phyloP scores from a whole-genome alignment of 768 basidiomycete genomes.

The Strobilomyces confusus region DNA sequence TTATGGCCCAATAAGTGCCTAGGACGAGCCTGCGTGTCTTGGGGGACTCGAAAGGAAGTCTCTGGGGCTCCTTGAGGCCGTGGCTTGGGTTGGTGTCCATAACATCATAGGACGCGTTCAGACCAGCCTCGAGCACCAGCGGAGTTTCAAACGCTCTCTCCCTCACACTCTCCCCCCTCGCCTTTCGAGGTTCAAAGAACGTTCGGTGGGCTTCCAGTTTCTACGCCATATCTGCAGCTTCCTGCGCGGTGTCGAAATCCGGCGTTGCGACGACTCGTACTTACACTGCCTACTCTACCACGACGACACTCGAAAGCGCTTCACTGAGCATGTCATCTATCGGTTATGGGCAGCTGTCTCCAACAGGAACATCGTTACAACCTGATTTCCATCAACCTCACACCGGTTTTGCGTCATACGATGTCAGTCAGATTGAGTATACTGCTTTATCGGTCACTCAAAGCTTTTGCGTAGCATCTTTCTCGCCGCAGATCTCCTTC shows the following conservation, averaged over 20 bases:
- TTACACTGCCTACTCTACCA: constrained; percentile 1
- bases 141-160: constrained; percentile 34
- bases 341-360: constrained; percentile 25
- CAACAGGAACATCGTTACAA: constrained; percentile 21
- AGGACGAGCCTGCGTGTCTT: constrained; percentile 57
- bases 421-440: constrained; percentile 30
- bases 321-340: constrained; percentile 25
- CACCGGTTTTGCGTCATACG: constrained; percentile 23
- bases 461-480: constrained; percentile 22
- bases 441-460: constrained; percentile 16
- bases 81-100: constrained; percentile 25
- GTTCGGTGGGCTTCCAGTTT: constrained; percentile 5
- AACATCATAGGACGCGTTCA: constrained; percentile 8
- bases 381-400: constrained; percentile 29
- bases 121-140: constrained; percentile 15
- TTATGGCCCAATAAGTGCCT: constrained; percentile 70
- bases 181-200: constrained; percentile 11
- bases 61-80: constrained; percentile 42
- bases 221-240: constrained; percentile 1
- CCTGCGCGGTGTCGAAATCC: constrained; percentile 1
- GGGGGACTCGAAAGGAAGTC: constrained; percentile 49
- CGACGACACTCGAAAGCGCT: constrained; percentile 5
- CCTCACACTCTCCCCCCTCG: constrained; percentile 18
- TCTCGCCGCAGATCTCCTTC: constrained; percentile 47
- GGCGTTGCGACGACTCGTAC: constrained; percentile 1